Conservation (phyloP, 805 yeast genomes). For the Metschnikowia anglica region DNA sequence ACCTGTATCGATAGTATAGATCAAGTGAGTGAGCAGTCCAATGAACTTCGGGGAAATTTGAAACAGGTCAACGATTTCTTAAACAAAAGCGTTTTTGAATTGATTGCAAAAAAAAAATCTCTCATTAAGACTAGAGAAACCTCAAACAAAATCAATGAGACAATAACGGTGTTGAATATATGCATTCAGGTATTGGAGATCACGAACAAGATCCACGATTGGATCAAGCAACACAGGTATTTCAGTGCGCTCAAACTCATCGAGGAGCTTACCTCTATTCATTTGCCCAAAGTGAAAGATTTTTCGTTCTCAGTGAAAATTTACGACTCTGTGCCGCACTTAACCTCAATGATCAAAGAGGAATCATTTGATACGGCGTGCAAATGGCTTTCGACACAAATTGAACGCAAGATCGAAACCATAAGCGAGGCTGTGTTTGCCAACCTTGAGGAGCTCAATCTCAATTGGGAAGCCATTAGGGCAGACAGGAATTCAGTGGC, state of each 20-base stretch:
- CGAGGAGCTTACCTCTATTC: constrained; percentile 69
- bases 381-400: constrained; percentile 59
- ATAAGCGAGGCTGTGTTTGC: constrained; percentile 60
- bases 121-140: constrained; percentile 62
- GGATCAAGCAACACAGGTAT: constrained; percentile 70
- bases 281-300: constrained; percentile 66
- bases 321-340: constrained; percentile 70
- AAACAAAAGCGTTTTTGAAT: constrained; percentile 61
- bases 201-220: constrained; percentile 80
- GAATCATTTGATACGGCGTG: constrained; percentile 67
- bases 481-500: constrained; percentile 37
- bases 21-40: constrained; percentile 57
- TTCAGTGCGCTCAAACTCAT: constrained; percentile 84
- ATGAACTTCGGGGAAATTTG: constrained; percentile 54
- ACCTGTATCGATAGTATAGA: constrained; percentile 63
- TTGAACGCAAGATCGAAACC: constrained; percentile 58
- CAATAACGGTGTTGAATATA: constrained; percentile 63
- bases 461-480: constrained; percentile 56
- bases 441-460: constrained; percentile 54
- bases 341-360: constrained; percentile 68
- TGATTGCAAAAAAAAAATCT: constrained; percentile 60
- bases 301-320: constrained; percentile 76
- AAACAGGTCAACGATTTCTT: constrained; percentile 56
- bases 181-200: constrained; percentile 82
- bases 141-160: constrained; percentile 65